phyloP scores from a whole-genome alignment of 2,329 filamentous ascomycete species.

The Pseudogymnoascus sp. region DNA sequence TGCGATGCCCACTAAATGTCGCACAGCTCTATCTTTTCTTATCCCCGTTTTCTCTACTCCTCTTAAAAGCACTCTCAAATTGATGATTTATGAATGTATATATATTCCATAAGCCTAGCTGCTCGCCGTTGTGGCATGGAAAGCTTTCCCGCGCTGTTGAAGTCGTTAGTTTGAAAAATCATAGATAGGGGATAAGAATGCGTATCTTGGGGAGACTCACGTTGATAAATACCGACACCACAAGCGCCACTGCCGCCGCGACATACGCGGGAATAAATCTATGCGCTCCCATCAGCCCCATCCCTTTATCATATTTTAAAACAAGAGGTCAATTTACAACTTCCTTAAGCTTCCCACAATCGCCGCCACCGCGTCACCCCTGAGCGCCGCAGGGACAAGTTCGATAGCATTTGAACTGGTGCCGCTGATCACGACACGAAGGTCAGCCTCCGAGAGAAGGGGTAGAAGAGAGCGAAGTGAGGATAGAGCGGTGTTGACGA shows the following conservation, averaged over 20 bases:
- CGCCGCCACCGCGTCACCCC: not conserved
- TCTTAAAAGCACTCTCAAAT: not conserved
- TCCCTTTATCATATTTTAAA: too few relatives aligned
- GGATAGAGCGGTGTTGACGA: not conserved
- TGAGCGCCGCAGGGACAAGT: not conserved
- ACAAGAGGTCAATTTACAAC: not conserved
- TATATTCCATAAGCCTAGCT: not conserved
- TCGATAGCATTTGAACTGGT: not conserved
- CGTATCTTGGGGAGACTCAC: not conserved
- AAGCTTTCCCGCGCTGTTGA: not conserved
- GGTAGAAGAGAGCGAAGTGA: not conserved
- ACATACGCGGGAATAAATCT: conserved; percentile 8
- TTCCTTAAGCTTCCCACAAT: not conserved
- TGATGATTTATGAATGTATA: not conserved
- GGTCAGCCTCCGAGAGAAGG: not conserved
- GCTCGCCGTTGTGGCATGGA: not conserved
- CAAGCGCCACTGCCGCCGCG: not conserved
- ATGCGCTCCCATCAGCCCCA: too few relatives aligned
- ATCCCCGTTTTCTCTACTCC: too few relatives aligned
- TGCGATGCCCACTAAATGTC: too few relatives aligned
- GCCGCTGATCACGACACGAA: not conserved
- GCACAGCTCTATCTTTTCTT: too few relatives aligned
- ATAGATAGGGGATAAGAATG: not conserved
- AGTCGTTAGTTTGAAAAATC: not conserved
- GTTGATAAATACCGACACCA: conserved; percentile 1